Percentiles rank a stretch among this genome's conserved stretches.
Conservation (phyloP, 2,329 filamentous ascomycete species). For the Phyllosticta citrichinensis region DNA sequence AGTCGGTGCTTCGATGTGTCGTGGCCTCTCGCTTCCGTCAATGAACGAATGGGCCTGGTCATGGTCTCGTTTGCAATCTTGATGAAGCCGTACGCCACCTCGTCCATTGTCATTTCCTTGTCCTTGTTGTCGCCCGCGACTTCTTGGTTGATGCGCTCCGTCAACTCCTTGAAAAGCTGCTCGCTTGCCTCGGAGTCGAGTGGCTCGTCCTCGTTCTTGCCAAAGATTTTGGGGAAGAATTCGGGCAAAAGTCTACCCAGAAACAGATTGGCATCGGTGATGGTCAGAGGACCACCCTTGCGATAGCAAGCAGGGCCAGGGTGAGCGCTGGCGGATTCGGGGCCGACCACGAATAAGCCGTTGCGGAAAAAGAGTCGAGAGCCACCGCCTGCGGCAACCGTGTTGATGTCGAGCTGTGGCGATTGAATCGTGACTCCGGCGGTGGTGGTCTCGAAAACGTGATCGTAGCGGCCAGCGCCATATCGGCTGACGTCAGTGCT, state of each 20-base stretch:
- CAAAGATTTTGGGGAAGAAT: conserved; percentile 94
- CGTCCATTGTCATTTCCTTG: conserved; percentile 62
- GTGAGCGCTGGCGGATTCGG: conserved; percentile 79
- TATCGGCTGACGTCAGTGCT: conserved; percentile 87
- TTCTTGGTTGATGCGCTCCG: conserved; percentile 69
- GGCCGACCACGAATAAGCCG: conserved; percentile 81
- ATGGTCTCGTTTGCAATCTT: conserved; percentile 87
- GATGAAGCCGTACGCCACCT: conserved; percentile 82
- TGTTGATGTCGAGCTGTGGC: conserved; percentile 89
- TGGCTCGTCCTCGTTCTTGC: conserved; percentile 73
- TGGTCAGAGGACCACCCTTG: conserved; percentile 78
- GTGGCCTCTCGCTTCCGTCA: conserved; percentile 87
- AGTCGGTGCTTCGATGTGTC: conserved; percentile 85
- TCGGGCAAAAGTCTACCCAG: conserved; percentile 76
- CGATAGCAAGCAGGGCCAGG: conserved; percentile 86
- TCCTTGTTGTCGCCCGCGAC: conserved; percentile 49
- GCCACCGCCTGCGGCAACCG: conserved; percentile 82
- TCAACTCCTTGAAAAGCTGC: conserved; percentile 64
- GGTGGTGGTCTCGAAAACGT: conserved; percentile 89
- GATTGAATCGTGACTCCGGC: conserved; percentile 91
- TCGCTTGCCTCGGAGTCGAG: conserved; percentile 68
- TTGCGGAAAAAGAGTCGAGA: conserved; percentile 80
- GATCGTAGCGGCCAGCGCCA: conserved; percentile 72
- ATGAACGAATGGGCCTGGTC: conserved; percentile 78
- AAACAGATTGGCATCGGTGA: conserved; percentile 74